Base-by-base conservation (phyloP, 192 early-diverging fungal species). In the Endogone sp. region DNA sequence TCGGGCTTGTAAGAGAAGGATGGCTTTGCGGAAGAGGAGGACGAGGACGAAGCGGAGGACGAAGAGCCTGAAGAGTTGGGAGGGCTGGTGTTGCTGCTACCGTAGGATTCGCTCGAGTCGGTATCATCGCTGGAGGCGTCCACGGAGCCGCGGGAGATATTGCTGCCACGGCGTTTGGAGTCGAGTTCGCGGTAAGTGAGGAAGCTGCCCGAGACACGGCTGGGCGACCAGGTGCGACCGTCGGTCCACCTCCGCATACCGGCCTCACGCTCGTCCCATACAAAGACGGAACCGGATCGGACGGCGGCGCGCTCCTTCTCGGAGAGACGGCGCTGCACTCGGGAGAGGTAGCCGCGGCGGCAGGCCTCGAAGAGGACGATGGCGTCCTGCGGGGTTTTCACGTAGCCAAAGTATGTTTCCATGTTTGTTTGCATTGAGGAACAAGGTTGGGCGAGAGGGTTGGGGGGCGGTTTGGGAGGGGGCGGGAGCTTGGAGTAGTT, bases 231-330 rank as follows among this genome's bases (percentile, higher is more conserved):
- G 58, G 85, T 89, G 71, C 90, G 87, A 21, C 93, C 93, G 74
- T 96, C 95, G 0, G 95, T 95, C 95, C 95, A 96, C 37, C 95
- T 85, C 71, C 92, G 82, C 88, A 96, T 96, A 21, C 93, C 95
- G 58, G 88, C 87, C 75, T 96, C 93, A 64, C 90, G 79, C 79
- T 96, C 95, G 72, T 94, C 93, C 89, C 94, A 96, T 44, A 91
- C 90, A 81, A 94, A 96, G 27, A 95, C 88, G 4, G 93, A 92
- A 2, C 93, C 93, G 2, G 95, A 94, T 56, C 84, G 79, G 63
- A 96, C 92, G 57, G 86, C 81, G 21, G 84, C 83, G 54, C 93
- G 87, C 81, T 96, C 95, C 23, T 86, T 88, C 29, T 94, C 92
- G 37, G 91, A 89, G 21, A 96, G 79, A 29, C 95, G 82, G 21